Conservation (phyloP, 2,329 filamentous ascomycete genomes). For the Claviceps sp. region DNA sequence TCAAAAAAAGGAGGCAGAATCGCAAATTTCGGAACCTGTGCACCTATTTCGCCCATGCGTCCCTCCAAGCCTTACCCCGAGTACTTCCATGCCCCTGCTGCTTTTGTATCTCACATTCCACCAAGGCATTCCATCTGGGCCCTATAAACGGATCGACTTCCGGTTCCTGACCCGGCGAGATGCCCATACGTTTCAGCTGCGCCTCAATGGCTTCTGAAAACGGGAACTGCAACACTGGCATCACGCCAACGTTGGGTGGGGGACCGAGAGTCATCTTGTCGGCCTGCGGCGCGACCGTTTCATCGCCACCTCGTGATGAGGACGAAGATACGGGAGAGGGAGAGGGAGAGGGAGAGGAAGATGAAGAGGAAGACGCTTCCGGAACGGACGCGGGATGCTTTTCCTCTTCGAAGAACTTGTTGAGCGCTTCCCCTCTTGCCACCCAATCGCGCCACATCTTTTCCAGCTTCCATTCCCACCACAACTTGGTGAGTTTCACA, state of each 20-base stretch:
- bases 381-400: constrained; percentile 10
- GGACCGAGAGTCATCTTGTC: not conserved
- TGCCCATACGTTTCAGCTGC: not conserved
- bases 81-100: not conserved
- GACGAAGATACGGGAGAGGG: too few relatives aligned
- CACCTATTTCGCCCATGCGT: too few relatives aligned
- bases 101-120: not conserved
- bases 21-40: too few relatives aligned
- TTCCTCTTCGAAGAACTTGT: constrained; percentile 27
- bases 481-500: constrained; percentile 18
- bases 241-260: constrained; percentile 7
- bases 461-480: constrained; percentile 19
- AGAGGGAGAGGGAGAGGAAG: too few relatives aligned
- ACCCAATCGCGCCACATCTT: constrained; percentile 23
- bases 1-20: too few relatives aligned
- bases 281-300: not conserved
- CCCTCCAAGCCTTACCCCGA: not conserved
- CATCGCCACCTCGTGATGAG: not conserved
- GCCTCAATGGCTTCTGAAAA: constrained; percentile 2
- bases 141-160: constrained; percentile 4
- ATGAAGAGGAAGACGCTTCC: too few relatives aligned
- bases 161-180: not conserved
- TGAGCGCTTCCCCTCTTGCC: constrained; percentile 27
- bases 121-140: constrained; percentile 4
- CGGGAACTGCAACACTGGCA: not conserved